A percentile compares a stretch with the other conserved stretches of the same genome.
Evolutionary conservation across 495 filamentous ascomycete genomes (phyloP).

Genomic region (Annulohypoxylon stygium): DNA sequence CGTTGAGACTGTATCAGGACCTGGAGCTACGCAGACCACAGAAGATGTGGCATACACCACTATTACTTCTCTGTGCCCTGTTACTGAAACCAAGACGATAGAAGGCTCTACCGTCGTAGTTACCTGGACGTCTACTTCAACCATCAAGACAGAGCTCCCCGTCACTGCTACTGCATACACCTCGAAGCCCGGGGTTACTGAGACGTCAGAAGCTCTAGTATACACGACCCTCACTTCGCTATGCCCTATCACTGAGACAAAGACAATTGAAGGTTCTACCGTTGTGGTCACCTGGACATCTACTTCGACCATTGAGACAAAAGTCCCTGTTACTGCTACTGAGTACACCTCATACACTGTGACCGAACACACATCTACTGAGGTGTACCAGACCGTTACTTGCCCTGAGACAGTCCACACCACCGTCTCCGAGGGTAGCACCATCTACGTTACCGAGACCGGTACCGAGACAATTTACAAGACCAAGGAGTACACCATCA

Average conservation of each 20-base stretch:
- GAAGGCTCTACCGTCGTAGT: slow-evolving; percentile 57
- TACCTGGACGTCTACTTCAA: slow-evolving; percentile 59
- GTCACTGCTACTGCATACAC: slow-evolving; percentile 46
- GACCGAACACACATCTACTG: slow-evolving; percentile 57
- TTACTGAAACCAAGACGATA: slow-evolving; percentile 61
- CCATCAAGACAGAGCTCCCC: slow-evolving; percentile 47
- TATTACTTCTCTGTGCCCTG: slow-evolving; percentile 56
- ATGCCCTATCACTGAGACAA: slow-evolving; percentile 61
- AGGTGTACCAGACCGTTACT: slow-evolving; percentile 57
- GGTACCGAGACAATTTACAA: slow-evolving; percentile 56
- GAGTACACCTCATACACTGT: slow-evolving; percentile 50
- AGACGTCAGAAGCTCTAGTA: slow-evolving; percentile 45
- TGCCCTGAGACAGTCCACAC: slow-evolving; percentile 59
- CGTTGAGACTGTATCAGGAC: slow-evolving; percentile 46
- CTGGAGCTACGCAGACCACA: slow-evolving; percentile 41
- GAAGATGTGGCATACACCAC: slow-evolving; percentile 54
- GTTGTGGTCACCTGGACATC: slow-evolving; percentile 60
- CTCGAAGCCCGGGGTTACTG: slow-evolving; percentile 17
- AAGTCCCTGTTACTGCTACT: slow-evolving; percentile 41
- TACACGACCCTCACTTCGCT: slow-evolving; percentile 59
- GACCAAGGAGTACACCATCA: slow-evolving; percentile 52
- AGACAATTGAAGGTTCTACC: slow-evolving; percentile 56
- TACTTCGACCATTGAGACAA: slow-evolving; percentile 53
- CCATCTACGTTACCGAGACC: slow-evolving; percentile 59
- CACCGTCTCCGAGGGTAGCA: slow-evolving; percentile 57